Evolutionary conservation across 1,284 basidiomycete genomes (phyloP).

Genomic region (Apiotrichum gamsii): DNA sequence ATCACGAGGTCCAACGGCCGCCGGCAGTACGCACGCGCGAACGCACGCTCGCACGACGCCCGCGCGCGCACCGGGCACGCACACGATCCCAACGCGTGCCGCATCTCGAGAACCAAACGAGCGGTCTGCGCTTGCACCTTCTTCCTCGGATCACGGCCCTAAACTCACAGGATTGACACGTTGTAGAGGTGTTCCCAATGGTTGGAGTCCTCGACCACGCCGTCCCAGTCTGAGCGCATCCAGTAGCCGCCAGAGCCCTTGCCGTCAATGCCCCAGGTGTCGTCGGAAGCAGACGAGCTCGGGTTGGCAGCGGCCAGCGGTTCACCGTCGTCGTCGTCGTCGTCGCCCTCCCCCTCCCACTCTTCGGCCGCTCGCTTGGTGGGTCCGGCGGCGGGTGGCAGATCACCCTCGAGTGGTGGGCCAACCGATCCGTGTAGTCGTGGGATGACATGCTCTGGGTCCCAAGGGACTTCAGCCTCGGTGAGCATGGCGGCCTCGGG

Average conservation of each 20-base stretch:
- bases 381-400: no score
- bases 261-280: constrained; percentile 39
- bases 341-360: not conserved
- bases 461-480: constrained; percentile 65
- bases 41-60: no score
- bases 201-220: constrained; percentile 30
- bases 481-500: constrained; percentile 68
- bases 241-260: constrained; percentile 42
- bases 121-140: not conserved
- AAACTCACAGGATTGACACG: constrained; percentile 35
- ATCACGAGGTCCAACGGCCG: no score
- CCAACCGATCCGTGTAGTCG: constrained; percentile 12
- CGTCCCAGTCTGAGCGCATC: constrained; percentile 45
- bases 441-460: constrained; percentile 40
- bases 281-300: constrained; percentile 1
- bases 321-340: not conserved
- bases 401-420: not conserved
- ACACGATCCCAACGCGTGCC: no score
- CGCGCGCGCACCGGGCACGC: no score
- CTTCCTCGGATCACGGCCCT: not conserved
- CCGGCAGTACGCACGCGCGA: no score
- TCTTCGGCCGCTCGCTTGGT: no score
- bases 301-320: not conserved
- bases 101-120: no score
- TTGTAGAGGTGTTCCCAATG: constrained; percentile 41